Evolutionary conservation across 169 alveolate species (phyloP).

Genomic region (Blepharisma undulans): DNA sequence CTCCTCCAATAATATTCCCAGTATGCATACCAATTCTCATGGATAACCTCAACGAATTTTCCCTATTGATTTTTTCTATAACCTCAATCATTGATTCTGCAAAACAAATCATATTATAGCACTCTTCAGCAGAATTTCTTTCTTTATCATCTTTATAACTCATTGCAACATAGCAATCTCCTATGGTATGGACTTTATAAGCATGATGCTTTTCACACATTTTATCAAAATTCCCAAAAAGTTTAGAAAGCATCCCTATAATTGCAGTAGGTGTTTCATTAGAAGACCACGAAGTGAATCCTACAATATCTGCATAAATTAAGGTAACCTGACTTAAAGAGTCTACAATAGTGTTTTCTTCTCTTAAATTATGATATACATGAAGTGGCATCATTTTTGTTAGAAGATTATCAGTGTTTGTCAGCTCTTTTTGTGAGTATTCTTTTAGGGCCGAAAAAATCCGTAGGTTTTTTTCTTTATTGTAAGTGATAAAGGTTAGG

Average conservation of each 20-base stretch:
- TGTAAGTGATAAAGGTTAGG: not conserved
- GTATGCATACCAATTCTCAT: not conserved
- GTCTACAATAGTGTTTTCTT: not conserved
- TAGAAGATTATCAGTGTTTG: not conserved
- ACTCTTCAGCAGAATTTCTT: not conserved
- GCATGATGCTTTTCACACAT: not conserved
- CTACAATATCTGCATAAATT: not conserved
- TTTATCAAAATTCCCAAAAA: not conserved
- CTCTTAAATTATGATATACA: not conserved
- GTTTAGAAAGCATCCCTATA: not conserved
- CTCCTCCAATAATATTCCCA: not conserved
- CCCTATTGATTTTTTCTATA: not conserved
- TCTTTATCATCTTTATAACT: conserved; percentile 66
- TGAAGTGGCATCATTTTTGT: not conserved
- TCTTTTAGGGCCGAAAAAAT: not conserved
- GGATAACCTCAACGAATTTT: not conserved
- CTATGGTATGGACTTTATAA: not conserved
- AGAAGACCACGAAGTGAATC: not conserved
- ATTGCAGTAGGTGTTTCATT: not conserved
- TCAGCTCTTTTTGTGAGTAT: not conserved
- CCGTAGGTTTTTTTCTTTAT: not conserved
- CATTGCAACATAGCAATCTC: not conserved
- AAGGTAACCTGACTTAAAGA: not conserved
- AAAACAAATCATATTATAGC: not conserved
- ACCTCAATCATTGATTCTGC: not conserved